These are phyloP conservation scores for Metarhizium album DNA, from an alignment of 2,329 filamentous ascomycete genomes.

Conservation along the genomic window DNA sequence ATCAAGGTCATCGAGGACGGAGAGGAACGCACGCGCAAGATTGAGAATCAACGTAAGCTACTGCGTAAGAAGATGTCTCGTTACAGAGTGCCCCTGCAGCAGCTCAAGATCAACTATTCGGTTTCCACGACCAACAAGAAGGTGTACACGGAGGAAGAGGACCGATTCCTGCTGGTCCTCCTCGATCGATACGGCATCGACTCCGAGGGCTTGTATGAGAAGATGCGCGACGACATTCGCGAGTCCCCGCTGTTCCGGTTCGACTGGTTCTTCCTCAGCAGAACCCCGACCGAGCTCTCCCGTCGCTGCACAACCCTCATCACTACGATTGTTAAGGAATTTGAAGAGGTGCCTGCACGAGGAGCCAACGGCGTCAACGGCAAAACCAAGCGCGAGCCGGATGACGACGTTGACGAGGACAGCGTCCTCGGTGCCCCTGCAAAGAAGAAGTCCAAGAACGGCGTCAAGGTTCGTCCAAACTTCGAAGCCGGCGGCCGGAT, in stretches of 20 bases:
- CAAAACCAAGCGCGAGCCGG: constrained; percentile 60
- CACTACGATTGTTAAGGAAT: constrained; percentile 89
- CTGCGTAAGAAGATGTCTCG: constrained; percentile 90
- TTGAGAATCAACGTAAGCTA: constrained; percentile 86
- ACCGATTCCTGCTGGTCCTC: constrained; percentile 88
- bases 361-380: constrained; percentile 52
- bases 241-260: constrained; percentile 93
- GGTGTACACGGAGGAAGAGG: constrained; percentile 97
- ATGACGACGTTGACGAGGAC: constrained; percentile 77
- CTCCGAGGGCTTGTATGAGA: constrained; percentile 79
- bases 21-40: constrained; percentile 79
- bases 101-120: constrained; percentile 97
- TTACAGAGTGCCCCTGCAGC: constrained; percentile 94
- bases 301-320: constrained; percentile 88
- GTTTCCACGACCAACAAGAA: constrained; percentile 99
- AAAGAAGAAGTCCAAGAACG: constrained; percentile 85
- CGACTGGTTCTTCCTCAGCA: constrained; percentile 97
- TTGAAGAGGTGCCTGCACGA: constrained; percentile 57
- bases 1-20: constrained; percentile 84
- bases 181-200: constrained; percentile 89
- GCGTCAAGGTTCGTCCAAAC: constrained; percentile 62
- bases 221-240: constrained; percentile 93
- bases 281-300: constrained; percentile 85
- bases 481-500: background rate
- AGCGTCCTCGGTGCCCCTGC: constrained; percentile 69